A percentile compares a stretch with the other conserved stretches of the same genome.
These are phyloP conservation scores for Acanthamoeba sp. DNA, from an alignment of 208 protist species.

Conservation along the genomic window DNA sequence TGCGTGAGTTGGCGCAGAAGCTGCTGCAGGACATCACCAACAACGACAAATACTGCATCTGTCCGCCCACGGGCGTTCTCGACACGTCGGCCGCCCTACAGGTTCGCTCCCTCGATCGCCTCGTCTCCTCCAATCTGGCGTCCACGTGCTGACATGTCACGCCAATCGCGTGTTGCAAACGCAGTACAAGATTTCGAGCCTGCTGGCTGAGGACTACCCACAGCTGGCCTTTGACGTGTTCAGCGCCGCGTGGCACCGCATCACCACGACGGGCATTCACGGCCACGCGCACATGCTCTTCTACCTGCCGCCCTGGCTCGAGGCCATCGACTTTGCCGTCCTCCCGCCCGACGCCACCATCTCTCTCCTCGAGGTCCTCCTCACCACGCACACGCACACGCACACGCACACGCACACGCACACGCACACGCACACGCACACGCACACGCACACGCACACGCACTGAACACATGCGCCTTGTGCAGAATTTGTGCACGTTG, in stretches of 20 bases:
- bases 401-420: not conserved
- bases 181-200: constrained; percentile 56
- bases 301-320: constrained; percentile 56
- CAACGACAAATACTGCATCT: constrained; percentile 67
- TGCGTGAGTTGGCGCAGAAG: not conserved
- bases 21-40: constrained; percentile 9
- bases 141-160: not conserved
- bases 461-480: not conserved
- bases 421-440: too few relatives aligned
- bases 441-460: too few relatives aligned
- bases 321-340: constrained; percentile 37
- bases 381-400: not conserved
- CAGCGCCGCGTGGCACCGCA: constrained; percentile 37
- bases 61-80: constrained; percentile 36
- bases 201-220: constrained; percentile 47
- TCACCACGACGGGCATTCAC: constrained; percentile 60
- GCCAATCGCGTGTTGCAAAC: not conserved
- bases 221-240: constrained; percentile 23
- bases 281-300: constrained; percentile 44
- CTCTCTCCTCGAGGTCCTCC: not conserved
- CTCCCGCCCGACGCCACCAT: not conserved
- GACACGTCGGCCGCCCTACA: constrained; percentile 14
- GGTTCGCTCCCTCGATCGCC: not conserved
- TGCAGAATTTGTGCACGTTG: constrained; percentile 24
- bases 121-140: not conserved